These are phyloP conservation scores for Termitomyces sp. DNA, from an alignment of 768 basidiomycete species.

Conservation along the genomic window DNA sequence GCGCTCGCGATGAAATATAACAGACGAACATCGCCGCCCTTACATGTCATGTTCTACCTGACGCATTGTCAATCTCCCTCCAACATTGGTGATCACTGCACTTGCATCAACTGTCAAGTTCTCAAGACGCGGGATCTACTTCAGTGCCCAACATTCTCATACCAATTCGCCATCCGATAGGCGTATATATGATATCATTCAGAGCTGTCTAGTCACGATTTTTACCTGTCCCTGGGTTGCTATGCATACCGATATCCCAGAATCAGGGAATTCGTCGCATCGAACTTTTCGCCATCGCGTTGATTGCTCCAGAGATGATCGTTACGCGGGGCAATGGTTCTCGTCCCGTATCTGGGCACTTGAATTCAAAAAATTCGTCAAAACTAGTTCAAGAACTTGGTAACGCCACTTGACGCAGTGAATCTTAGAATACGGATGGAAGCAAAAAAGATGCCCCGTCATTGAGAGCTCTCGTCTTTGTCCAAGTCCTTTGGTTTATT, in stretches of 20 bases:
- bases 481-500: constrained; percentile 27
- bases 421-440: constrained; percentile 12
- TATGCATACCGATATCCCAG: constrained; percentile 22
- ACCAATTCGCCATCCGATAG: neutral
- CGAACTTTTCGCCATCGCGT: neutral
- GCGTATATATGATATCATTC: constrained; percentile 15
- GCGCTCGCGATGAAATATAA: too few species aligned
- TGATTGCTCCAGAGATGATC: constrained; percentile 20
- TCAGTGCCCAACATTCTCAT: neutral
- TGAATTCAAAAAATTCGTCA: neutral
- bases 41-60: too few species aligned
- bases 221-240: neutral
- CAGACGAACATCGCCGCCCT: too few species aligned
- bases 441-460: constrained; percentile 23
- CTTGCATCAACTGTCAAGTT: neutral
- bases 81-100: neutral
- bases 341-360: constrained; percentile 14
- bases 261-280: neutral
- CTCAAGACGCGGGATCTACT: neutral
- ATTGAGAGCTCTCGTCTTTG: constrained; percentile 16
- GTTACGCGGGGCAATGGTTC: constrained; percentile 18
- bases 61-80: too few species aligned
- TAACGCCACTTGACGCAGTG: too few species aligned
- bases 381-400: too few species aligned
- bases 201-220: constrained; percentile 15